Percentiles rank a stretch among this genome's conserved stretches.
These are phyloP conservation scores for Globisporangium yorkense DNA, from an alignment of 352 stramenopile species.

Conservation along the genomic window DNA sequence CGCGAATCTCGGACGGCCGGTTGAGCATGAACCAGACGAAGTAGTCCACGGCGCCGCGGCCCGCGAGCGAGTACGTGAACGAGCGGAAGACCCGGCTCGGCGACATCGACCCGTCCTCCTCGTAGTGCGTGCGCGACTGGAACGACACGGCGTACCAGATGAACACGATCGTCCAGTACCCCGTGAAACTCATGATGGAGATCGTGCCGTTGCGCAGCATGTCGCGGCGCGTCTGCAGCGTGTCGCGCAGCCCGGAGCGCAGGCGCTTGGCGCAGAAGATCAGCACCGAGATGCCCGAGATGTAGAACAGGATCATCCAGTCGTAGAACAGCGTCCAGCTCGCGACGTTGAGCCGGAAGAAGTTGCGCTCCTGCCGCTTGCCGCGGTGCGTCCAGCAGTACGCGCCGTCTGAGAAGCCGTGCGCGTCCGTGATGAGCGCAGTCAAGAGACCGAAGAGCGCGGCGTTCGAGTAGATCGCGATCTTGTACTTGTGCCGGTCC, in stretches of 20 bases:
- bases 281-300: slow-evolving; percentile 66
- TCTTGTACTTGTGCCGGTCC: slow-evolving; percentile 57
- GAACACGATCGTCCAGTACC: slow-evolving; percentile 82
- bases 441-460: slow-evolving; percentile 34
- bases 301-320: slow-evolving; percentile 84
- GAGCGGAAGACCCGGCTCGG: slow-evolving; percentile 55
- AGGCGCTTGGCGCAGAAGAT: slow-evolving; percentile 59
- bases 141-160: slow-evolving; percentile 75
- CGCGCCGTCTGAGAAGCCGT: slow-evolving; percentile 64
- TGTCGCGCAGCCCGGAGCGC: slow-evolving; percentile 61
- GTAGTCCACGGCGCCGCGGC: slow-evolving; percentile 64
- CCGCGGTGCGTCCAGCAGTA: slow-evolving; percentile 79
- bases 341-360: slow-evolving; percentile 63
- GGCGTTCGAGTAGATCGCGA: slow-evolving; percentile 43
- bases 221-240: slow-evolving; percentile 62
- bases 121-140: slow-evolving; percentile 40
- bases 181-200: slow-evolving; percentile 78
- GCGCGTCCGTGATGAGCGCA: slow-evolving; percentile 22
- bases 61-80: slow-evolving; percentile 64
- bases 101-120: slow-evolving; percentile 26
- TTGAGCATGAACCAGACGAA: slow-evolving; percentile 89
- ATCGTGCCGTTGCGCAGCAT: slow-evolving; percentile 77
- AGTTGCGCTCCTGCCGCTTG: slow-evolving; percentile 36
- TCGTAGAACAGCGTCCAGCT: slow-evolving; percentile 81
- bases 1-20: slow-evolving; percentile 37